Base-by-base conservation (phyloP, 108 stramenopile species). In the Chaetoceros muelleri region DNA sequence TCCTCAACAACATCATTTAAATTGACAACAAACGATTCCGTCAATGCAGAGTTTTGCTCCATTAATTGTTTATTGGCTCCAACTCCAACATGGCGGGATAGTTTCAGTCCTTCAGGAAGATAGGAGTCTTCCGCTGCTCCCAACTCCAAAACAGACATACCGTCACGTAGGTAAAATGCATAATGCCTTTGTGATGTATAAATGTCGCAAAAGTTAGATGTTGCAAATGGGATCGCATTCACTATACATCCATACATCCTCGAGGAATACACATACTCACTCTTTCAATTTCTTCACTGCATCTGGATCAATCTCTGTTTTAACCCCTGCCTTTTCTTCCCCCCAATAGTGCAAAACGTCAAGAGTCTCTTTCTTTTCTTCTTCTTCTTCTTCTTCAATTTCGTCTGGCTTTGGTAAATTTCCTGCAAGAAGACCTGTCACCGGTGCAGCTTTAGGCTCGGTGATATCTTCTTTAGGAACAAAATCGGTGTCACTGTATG, bases 41-140 rank as follows among this genome's bases (percentile, higher is more conserved):
- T 88, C 44, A 92, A 58, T 2, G 80, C 73, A 29, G 84, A 86
- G 49, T 92, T 92, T 31, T 66, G 26, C 18, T 77, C 71, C 90
- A 92, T 92, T 44, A 75, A 67, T 16, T 65, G 58, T 49, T 54
- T 53, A 19, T 70, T 74, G 27, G 75, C 67, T 28, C 85, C 84
- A 34, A 92, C 78, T 23, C 90, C 90, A 16, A 88, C 84, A 58
- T 88, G 90, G 26, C 74, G 71, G 28, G 54, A 54, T 17, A 76
- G 73, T 55, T 86, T 76, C 8, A 92, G 28, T 25, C 58, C 65
- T 10, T 80, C 58, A 20, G 90, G 85, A 21, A 87, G 69, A 55
- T 92, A 92, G n/a, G 90, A 92, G 23, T 82, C 57, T 64, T 85
- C 81, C 10, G 83, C 86, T 13, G 90, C 90, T 13, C 90, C 90